phyloP scores from a whole-genome alignment of 1,139 yeast genomes.

The Kurtzmaniella natalensis region DNA sequence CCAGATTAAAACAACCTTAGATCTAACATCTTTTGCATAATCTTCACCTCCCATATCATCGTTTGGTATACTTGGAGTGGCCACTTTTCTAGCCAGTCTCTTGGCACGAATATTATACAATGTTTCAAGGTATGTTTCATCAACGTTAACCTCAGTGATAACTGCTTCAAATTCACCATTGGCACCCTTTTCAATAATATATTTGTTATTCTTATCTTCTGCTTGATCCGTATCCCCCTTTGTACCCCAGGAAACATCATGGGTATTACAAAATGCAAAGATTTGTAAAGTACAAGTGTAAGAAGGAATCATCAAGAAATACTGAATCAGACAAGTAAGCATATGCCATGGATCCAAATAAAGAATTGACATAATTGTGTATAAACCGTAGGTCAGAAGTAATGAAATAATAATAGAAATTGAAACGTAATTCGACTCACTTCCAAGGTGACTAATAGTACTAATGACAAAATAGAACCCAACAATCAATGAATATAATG shows the following conservation, averaged over 20 bases:
- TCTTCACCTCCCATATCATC: constrained; percentile 63
- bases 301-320: constrained; percentile 84
- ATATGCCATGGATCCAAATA: constrained; percentile 96
- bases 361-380: constrained; percentile 69
- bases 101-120: constrained; percentile 70
- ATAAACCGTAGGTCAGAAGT: constrained; percentile 88
- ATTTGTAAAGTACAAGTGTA: constrained; percentile 88
- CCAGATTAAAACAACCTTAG: constrained; percentile 92
- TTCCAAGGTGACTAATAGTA: constrained; percentile 37
- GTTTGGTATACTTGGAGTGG: constrained; percentile 41
- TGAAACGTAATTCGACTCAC: constrained; percentile 49
- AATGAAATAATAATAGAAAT: constrained; percentile 78
- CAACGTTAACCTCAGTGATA: constrained; percentile 85
- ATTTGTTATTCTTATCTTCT: constrained; percentile 43
- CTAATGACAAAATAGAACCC: constrained; percentile 75
- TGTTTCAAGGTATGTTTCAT: constrained; percentile 78
- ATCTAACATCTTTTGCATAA: constrained; percentile 89
- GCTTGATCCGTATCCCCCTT: constrained; percentile 82
- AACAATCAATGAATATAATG: constrained; percentile 74
- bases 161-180: constrained; percentile 80
- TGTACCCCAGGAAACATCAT: constrained; percentile 97
- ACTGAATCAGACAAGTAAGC: constrained; percentile 76
- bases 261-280: constrained; percentile 92
- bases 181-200: constrained; percentile 44
- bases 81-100: constrained; percentile 55